phyloP scores from a whole-genome alignment of 129 eudicot genomes.

The Heracleum sosnowskyi region DNA sequence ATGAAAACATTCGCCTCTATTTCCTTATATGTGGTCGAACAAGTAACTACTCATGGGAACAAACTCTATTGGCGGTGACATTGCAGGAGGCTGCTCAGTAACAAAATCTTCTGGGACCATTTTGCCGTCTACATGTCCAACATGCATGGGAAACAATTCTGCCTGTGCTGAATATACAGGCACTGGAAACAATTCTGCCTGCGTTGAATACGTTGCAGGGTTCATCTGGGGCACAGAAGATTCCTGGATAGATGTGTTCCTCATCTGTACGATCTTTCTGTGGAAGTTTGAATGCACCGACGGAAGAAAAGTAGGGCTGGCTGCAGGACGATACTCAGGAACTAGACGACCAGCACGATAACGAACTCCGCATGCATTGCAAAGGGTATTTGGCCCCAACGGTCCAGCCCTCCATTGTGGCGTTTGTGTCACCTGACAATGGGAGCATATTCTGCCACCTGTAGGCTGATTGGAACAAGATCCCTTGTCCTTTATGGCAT shows the following conservation, averaged over 20 bases:
- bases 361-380: slow-evolving; percentile 16
- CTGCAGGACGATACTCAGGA: slow-evolving; percentile 23
- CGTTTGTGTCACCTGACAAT: slow-evolving; percentile 5
- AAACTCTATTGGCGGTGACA: neutral
- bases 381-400: slow-evolving; percentile 7
- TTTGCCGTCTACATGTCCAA: neutral
- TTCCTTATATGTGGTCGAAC: slow-evolving; percentile 7
- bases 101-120: neutral
- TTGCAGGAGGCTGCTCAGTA: neutral
- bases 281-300: slow-evolving; percentile 26
- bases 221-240: neutral
- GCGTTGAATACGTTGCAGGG: neutral
- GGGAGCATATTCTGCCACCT: slow-evolving; percentile 7
- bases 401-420: slow-evolving; percentile 13
- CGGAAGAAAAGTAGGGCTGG: slow-evolving; percentile 28
- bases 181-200: neutral
- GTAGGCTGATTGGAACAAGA: slow-evolving; percentile 2
- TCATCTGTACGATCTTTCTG: slow-evolving; percentile 27
- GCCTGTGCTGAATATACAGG: no score
- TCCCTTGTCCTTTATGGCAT: slow-evolving; percentile 10
- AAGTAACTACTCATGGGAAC: slow-evolving; percentile 13
- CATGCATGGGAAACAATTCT: neutral
- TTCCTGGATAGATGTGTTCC: slow-evolving; percentile 2
- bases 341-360: slow-evolving; percentile 10
- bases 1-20: neutral